Base-by-base conservation (phyloP, 2,329 filamentous ascomycete genomes). In the Fusarium goolgardi region DNA sequence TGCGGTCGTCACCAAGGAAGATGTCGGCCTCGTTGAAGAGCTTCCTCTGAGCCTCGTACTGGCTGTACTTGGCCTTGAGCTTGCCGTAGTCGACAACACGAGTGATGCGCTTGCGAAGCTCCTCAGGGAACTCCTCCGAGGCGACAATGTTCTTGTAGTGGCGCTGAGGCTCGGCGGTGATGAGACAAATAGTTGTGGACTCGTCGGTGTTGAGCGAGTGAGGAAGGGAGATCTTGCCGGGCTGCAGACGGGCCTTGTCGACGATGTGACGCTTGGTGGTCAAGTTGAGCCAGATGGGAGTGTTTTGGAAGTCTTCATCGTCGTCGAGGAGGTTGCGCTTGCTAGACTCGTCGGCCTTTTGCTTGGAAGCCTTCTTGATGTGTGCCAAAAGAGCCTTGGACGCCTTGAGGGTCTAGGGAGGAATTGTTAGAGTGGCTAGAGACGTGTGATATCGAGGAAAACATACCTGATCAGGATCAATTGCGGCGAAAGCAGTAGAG, bases 1-100 rank as follows among this genome's bases (percentile, higher is more conserved):
- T 91, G 49, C 96, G 86, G 76, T 97, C 92, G 78, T 99, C 96
- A 53, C 92, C 95, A 59, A 99, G 85, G 82, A 99, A 98, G 58
- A 98, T 83, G 77, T 98, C 96, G 79, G 97, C 93, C 79, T 97
- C 93, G 44, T 88, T 83, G 66, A 91, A 87, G 35, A 99, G 86
- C 79, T 96, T 93, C 69, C 96, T 86, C 79, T 92, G 90, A 54
- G 88, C 89, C 82, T 99, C 96, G 80, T 93, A 99, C 64, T 91
- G 88, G 83, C 91, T 90, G 85, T 91, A 97, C 82, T 96, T 95
- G 72, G 90, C 86, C 76, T 82, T 82, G 66, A 99, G 84, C 80
- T 98, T 97, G 73, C 86, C 85, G 70, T 94, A 82, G 73, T 94
- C 93, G 74, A 98, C 90, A 45, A 99, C 87, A 69, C 89, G 86